Conservation (phyloP, 2,329 filamentous ascomycete species). For the Exophiala calicioides region DNA sequence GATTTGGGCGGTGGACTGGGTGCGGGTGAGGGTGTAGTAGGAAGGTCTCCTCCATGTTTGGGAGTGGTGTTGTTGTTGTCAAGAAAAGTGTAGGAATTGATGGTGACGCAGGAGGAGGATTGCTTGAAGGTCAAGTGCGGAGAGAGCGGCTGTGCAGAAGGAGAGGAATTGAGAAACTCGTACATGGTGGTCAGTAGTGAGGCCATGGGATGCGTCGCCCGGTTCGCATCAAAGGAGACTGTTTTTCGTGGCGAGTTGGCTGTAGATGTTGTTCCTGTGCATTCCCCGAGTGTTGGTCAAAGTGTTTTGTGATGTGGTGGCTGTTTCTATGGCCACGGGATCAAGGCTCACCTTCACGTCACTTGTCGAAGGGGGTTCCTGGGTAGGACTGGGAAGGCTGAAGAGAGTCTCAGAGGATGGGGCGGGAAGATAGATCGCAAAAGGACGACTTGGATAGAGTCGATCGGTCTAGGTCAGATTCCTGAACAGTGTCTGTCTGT, state of each 20-base stretch:
- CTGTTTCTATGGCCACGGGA: slow-evolving; percentile 17
- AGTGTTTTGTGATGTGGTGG: slow-evolving; percentile 17
- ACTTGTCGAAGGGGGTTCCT: no score
- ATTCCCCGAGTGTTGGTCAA: slow-evolving; percentile 24
- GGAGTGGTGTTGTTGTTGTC: slow-evolving; percentile 17
- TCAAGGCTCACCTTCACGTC: slow-evolving; percentile 2
- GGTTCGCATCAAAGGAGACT: not conserved
- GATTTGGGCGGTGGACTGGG: slow-evolving; percentile 11
- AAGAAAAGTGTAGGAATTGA: slow-evolving; percentile 31
- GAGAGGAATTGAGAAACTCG: slow-evolving; percentile 49
- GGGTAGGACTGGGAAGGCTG: no score
- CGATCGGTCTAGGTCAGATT: no score
- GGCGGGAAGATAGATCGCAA: no score
- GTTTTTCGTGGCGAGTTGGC: not conserved
- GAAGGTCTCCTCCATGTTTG: slow-evolving; percentile 12
- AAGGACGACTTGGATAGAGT: no score
- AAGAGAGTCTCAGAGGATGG: no score
- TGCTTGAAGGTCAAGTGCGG: slow-evolving; percentile 34
- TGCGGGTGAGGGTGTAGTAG: slow-evolving; percentile 13
- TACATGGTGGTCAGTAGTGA: slow-evolving; percentile 82
- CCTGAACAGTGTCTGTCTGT: no score
- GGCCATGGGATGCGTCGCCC: slow-evolving; percentile 46
- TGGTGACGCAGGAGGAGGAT: slow-evolving; percentile 34
- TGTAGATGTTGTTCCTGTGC: slow-evolving; percentile 6
- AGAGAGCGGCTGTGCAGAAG: slow-evolving; percentile 35